Evolutionary conservation across 2,329 filamentous ascomycete genomes (phyloP), one percentile per base, ranked within the genome.

Genomic region (Verticillium tricorpus): DNA sequence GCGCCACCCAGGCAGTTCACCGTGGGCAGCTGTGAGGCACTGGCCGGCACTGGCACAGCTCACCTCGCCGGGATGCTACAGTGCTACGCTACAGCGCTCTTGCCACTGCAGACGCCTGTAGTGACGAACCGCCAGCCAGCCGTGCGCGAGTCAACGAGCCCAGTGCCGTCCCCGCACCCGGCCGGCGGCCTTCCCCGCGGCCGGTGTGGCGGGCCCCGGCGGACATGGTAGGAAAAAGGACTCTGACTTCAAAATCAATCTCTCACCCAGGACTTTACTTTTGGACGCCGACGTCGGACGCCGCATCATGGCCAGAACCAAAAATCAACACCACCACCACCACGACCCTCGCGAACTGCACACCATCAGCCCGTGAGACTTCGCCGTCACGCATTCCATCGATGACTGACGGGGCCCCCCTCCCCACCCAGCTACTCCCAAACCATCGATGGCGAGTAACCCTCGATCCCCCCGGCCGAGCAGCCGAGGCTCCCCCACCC

Each of bases 401-500:
- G 9, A 14, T 25, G 45, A 22, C 45, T 50, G 19, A 19, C 45
- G n/a, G 9, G 17, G 17, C 39, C 39, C 39, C 39, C 45, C 7
- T 12, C 45, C 19, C 45, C 45, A 22, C 45, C 45, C 34, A 35
- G 5, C 34, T 35, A 35, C 34, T 50, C 45, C 19, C 11, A 19
- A 19, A 11, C 12, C 9, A 50, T n/a, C n/a, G 5, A 50, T 40
- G 14, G 37, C 15, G 37, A 40, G 37, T 2, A 11, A 32, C 45
- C 19, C 31, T 28, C 28, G 15, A 40, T 57, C 57, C 45, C 61
- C 56, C 56, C 52, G 57, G 35, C 60, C 59, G 59, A 61, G n/a
- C 62, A 64, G 60, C 62, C 62, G 62, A 64, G 62, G 62, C 60
- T 57, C 59, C 9, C 31, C 31, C 25, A 56, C 55, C 12, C 15